Evolutionary conservation across 2,329 filamentous ascomycete genomes (phyloP).

Genomic region (Leptographium procerum): DNA sequence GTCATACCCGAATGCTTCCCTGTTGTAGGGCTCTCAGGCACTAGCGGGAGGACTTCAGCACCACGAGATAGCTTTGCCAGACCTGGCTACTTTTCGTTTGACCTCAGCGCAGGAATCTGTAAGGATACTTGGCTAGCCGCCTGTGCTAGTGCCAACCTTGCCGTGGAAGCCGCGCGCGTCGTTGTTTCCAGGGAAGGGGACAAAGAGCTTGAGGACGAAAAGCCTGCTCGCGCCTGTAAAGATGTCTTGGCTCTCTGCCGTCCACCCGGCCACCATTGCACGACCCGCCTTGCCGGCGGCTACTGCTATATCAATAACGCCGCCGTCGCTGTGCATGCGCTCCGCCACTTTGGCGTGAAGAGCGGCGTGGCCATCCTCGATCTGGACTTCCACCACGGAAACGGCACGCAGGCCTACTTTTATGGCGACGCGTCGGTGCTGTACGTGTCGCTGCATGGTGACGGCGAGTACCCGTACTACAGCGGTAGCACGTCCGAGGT

Average conservation of each 20-base stretch:
- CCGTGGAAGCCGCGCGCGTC: constrained; percentile 8
- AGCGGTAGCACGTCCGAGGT: constrained; percentile 12
- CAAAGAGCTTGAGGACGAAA: background rate
- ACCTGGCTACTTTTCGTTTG: constrained; percentile 16
- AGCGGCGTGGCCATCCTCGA: constrained; percentile 14
- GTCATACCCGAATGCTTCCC: constrained; percentile 17
- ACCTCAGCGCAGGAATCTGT: constrained; percentile 14
- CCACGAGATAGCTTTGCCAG: constrained; percentile 11
- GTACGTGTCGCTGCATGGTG: constrained; percentile 22
- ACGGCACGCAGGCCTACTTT: constrained; percentile 18
- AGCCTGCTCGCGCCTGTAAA: background rate
- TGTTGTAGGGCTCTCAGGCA: constrained; percentile 1
- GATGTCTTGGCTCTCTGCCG: constrained; percentile 14
- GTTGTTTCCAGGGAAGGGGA: background rate
- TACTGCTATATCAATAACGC: constrained; percentile 20
- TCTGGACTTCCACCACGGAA: constrained; percentile 19
- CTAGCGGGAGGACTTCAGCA: constrained; percentile 1
- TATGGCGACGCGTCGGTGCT: constrained; percentile 18
- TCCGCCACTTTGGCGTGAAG: constrained; percentile 6
- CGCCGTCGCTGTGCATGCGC: constrained; percentile 14
- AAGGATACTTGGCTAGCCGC: constrained; percentile 13
- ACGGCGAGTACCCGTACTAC: constrained; percentile 22
- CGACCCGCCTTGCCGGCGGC: constrained; percentile 14
- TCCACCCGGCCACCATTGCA: constrained; percentile 18
- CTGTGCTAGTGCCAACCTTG: constrained; percentile 14